A percentile compares a stretch with the other conserved stretches of the same genome.
phyloP scores from a whole-genome alignment of 768 basidiomycete species.

The Lanmaoa rubissima region DNA sequence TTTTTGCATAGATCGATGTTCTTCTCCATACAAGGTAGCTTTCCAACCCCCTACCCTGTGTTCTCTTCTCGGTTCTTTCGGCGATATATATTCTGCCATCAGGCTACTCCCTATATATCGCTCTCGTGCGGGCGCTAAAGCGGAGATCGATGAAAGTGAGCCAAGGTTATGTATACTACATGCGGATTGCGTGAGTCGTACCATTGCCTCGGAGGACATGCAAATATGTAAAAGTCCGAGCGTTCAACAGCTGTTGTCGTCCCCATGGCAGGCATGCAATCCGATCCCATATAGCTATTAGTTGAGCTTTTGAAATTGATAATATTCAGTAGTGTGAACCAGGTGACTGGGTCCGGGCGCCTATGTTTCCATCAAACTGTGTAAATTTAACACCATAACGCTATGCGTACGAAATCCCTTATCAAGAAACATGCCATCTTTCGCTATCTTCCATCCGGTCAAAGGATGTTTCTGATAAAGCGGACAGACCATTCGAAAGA shows the following conservation, averaged over 20 bases:
- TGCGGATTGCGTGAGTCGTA: neutral
- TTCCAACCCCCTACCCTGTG: neutral
- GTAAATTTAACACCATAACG: neutral
- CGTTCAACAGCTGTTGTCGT: neutral
- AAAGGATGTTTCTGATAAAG: neutral
- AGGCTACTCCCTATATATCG: neutral
- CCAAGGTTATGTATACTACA: neutral
- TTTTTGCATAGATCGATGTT: neutral
- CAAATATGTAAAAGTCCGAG: neutral
- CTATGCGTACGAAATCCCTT: neutral
- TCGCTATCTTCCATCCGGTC: neutral
- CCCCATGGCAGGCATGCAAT: neutral
- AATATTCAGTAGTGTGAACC: neutral
- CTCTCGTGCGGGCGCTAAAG: neutral
- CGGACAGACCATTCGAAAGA: neutral
- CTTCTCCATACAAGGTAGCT: neutral
- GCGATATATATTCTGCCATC: neutral
- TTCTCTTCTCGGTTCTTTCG: neutral
- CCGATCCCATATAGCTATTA: neutral
- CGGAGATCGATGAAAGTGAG: neutral
- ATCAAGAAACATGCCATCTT: neutral
- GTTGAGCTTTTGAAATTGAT: neutral
- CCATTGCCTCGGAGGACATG: neutral
- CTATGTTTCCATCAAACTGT: neutral
- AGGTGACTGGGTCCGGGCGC: neutral